Evolutionary conservation across 2,329 filamentous ascomycete species (phyloP), one percentile per base, ranked within the genome.

Genomic region (Aureobasidium sp.): DNA sequence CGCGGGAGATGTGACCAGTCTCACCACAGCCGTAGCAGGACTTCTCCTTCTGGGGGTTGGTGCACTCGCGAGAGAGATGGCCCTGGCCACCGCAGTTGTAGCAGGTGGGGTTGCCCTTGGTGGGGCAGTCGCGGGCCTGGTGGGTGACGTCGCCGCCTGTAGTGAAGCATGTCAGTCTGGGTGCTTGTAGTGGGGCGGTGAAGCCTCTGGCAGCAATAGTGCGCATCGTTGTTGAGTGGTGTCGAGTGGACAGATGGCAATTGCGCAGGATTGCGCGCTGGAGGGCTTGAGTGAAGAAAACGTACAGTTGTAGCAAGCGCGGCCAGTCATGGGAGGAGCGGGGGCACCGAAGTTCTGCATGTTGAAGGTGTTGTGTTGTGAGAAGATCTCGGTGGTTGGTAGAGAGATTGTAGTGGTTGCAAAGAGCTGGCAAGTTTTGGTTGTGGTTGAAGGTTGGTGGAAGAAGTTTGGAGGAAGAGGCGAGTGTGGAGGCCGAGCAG

Each of bases 1-100:
- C 92, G 69, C 93, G 91, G 69, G 89, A 94, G 74, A 96, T 89
- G 82, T 97, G 93, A 64, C 91, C 93, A 67, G 85, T 78, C 75
- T 89, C 84, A 72, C 89, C 89, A 79, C 88, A 91, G 70, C 87
- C 69, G 84, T 84, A 85, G 77, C 83, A 84, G 54, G 81, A 78
- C 73, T 84, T 91, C 77, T 96, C 90, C 81, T 95, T 95, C 70
- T 89, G 84, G 62, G 90, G 87, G 74, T 90, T 85, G 65, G 88
- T 86, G 82, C 93, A 97, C 74, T 97, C 93, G 75, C 92, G 90
- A 83, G 88, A 74, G 63, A 78, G 66, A 66, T 79, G 77, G 61
- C 77, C 77, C 69, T 78, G 74, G 66, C 75, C 73, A 64, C 76
- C 76, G 70, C 63, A 64, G 61, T 65, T 66, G 65, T 72, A 60